These are phyloP conservation scores for Tylopilus sp. DNA, from an alignment of 768 basidiomycete species.

Conservation along the genomic window DNA sequence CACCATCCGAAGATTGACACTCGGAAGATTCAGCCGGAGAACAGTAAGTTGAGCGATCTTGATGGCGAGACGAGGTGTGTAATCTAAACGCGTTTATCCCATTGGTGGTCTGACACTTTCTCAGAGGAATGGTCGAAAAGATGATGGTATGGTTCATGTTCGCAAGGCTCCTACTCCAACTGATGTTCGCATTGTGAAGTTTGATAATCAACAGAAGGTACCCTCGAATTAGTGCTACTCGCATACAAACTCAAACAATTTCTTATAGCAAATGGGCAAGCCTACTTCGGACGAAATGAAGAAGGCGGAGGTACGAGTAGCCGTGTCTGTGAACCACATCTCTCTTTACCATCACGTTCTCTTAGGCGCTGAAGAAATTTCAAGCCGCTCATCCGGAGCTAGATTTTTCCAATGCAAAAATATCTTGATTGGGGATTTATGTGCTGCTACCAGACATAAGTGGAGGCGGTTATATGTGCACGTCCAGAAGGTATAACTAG, in stretches of 20 bases:
- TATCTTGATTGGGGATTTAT: constrained; percentile 46
- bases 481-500: background rate
- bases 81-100: background rate
- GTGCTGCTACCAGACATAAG: background rate
- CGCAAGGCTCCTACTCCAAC: background rate
- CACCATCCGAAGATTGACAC: constrained; percentile 98
- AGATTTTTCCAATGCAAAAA: constrained; percentile 91
- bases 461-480: background rate
- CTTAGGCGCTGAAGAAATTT: constrained; percentile 81
- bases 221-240: background rate
- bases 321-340: background rate
- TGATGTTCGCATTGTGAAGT: constrained; percentile 29
- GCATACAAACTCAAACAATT: background rate
- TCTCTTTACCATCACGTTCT: background rate
- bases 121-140: constrained; percentile 96
- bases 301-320: constrained; percentile 72
- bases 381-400: constrained; percentile 89
- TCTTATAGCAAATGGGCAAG: constrained; percentile 82
- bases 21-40: constrained; percentile 90
- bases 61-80: constrained; percentile 88
- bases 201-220: constrained; percentile 45
- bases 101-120: constrained; percentile 10
- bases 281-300: constrained; percentile 93
- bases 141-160: constrained; percentile 82
- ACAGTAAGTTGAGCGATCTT: constrained; percentile 93